Conservation (phyloP, 2,329 filamentous ascomycete genomes). For the Elsinoe necatrix region DNA sequence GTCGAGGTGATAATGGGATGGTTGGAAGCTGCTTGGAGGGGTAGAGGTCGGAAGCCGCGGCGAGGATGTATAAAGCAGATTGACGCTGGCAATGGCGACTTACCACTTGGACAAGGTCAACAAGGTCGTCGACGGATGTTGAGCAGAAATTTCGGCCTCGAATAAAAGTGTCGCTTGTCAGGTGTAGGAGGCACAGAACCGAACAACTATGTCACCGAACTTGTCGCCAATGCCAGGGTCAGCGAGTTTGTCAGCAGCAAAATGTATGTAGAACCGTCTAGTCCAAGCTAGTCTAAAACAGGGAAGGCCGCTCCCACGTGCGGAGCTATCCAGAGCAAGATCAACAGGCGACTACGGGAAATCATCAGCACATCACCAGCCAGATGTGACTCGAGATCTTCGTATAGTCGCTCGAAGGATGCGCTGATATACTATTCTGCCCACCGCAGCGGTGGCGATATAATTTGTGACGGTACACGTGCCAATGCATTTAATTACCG, state of each 20-base stretch:
- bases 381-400: conserved; percentile 12
- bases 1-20: neutral
- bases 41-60: conserved; percentile 1
- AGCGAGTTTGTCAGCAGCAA: conserved; percentile 13
- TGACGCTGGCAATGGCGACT: neutral
- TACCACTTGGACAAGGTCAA: conserved; percentile 1
- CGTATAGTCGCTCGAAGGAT: neutral
- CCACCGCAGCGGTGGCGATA: neutral
- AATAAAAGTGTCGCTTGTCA: neutral
- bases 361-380: conserved; percentile 7
- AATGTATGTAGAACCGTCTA: conserved; percentile 1
- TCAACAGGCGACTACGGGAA: conserved; percentile 1
- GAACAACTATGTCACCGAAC: conserved; percentile 43
- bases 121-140: neutral
- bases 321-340: neutral
- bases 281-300: neutral
- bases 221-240: neutral
- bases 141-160: neutral
- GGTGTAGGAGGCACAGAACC: conserved; percentile 3
- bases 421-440: neutral
- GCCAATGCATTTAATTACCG: too few species aligned
- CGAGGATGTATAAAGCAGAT: neutral
- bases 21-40: neutral
- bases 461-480: too few species aligned
- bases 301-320: conserved; percentile 8